Percentiles rank a stretch among this genome's conserved stretches.
Evolutionary conservation across 2,329 filamentous ascomycete species (phyloP).

Genomic region (Hypoxylon sp.): DNA sequence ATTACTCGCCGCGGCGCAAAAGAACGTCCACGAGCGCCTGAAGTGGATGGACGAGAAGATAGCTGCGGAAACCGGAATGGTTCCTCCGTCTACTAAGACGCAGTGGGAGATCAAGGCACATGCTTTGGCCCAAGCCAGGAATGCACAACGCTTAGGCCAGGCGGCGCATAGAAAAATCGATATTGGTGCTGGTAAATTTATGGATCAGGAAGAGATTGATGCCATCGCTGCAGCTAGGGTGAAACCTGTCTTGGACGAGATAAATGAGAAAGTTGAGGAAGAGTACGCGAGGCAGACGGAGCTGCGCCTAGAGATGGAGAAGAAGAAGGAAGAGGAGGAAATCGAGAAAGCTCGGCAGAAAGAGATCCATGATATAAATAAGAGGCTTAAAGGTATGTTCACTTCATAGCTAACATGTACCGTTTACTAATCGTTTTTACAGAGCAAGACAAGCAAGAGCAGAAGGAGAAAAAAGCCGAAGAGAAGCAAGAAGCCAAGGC

Average conservation of each 20-base stretch:
- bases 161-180: slow-evolving; percentile 69
- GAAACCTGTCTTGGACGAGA: slow-evolving; percentile 87
- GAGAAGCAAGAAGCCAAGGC: slow-evolving; percentile 60
- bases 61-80: slow-evolving; percentile 79
- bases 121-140: slow-evolving; percentile 74
- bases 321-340: slow-evolving; percentile 70
- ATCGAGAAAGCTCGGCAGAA: slow-evolving; percentile 63
- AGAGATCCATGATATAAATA: slow-evolving; percentile 66
- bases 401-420: background rate
- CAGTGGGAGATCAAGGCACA: slow-evolving; percentile 86
- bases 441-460: slow-evolving; percentile 64
- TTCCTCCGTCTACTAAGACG: slow-evolving; percentile 74
- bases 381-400: slow-evolving; percentile 70
- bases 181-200: slow-evolving; percentile 83
- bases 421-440: slow-evolving; percentile 38
- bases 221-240: slow-evolving; percentile 81
- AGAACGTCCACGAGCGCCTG: slow-evolving; percentile 84
- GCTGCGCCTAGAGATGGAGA: slow-evolving; percentile 72
- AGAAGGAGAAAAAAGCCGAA: slow-evolving; percentile 59
- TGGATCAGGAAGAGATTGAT: slow-evolving; percentile 83
- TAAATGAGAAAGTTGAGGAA: slow-evolving; percentile 80
- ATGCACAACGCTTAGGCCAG: slow-evolving; percentile 69
- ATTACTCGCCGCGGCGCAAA: slow-evolving; percentile 82
- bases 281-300: slow-evolving; percentile 76
- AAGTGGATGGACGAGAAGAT: slow-evolving; percentile 86